Evolutionary conservation across 345 rosid species (phyloP), one percentile per base, ranked within the genome.

Genomic region (Murraya koenigii): DNA sequence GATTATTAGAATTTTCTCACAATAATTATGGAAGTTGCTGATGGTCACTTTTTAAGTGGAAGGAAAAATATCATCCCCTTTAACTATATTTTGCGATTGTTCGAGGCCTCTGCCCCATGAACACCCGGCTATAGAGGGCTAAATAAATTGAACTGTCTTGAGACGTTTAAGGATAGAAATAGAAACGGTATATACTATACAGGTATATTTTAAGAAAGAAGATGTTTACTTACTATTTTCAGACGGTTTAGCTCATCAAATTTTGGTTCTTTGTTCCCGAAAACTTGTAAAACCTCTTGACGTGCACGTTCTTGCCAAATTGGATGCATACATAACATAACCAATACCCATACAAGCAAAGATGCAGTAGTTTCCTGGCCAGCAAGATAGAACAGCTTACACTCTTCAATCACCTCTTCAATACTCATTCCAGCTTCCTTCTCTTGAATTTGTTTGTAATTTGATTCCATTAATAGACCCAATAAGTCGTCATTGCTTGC

Each of bases 321-420:
- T 58, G 82, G 88, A 72, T 90, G 87, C 26, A 82, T 75, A 67
- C 90, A 81, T 75, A 89, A 56, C 66, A 87, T 79, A 79, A 92
- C 75, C 75, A 82, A 61, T 15, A 89, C 77, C 97, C 94, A 90
- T 44, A 85, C 84, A 59, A 88, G 78, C 72, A 89, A 73, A 49
- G 82, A 76, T 32, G 92, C 73, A 15, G 92, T 86, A 26, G 92
- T 87, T 60, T 86, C 89, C 75, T 92, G 92, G 35, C 96, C 92
- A n/a, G 93, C 93, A 19, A 89, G 76, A 77, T 90, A 92, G 76
- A 92, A 87, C 35, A 87, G 77, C 76, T 90, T 89, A 75, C 97
- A 90, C 59, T 90, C 93, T 65, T 87, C 94, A 23, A 90, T 86
- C 35, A 87, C 83, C 23, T 84, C 86, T 39, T 84, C 77, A 22